Evolutionary conservation across 805 yeast species (phyloP), one percentile per base, ranked within the genome.

Genomic region (Nakazawaea wickerhamii): DNA sequence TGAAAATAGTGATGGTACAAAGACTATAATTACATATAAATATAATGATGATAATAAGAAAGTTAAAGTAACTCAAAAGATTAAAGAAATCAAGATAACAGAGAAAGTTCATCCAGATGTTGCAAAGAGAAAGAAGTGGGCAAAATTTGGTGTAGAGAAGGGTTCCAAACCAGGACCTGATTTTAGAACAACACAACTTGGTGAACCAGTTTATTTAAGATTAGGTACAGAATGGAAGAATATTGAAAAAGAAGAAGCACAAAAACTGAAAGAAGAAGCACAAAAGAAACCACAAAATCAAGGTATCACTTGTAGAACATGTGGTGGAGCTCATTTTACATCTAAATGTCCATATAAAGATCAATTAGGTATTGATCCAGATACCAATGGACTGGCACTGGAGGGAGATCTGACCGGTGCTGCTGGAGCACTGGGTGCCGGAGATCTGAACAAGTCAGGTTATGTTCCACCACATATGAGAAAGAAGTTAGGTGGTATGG

Each of bases 331-430:
- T 53, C 99, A 93, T 73, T 86, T 81, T 76, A 85, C 97, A 32
- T 70, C 88, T 63, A 82, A 84, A 69, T 93, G 99, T 84, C 99
- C 99, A 50, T 88, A 79, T 77, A 90, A 85, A 70, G 95, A 84
- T 55, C 84, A 93, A 30, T 71, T 91, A 61, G 86, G 82, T 27
- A 70, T 73, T 21, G 71, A 68, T 28, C 64, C 68, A 26, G 56
- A 57, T 25, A 53, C 68, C 36, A 70, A 71, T 41, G 64, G 68
- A 30, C 20, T 11, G 25, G 67, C 71, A 27, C 70, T 75, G 7
- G 68, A 52, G 14, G 30, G 28, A 6, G 53, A 49, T 44, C 53
- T 50, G 41, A 50, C 30, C 6, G 48, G 51, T 14, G 45, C 39
- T 17, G 37, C 51, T 7, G 50, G 47, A 28, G 44, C 50, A 15